Conservation (phyloP, 768 basidiomycete species). For the Phaeotremella fagi region DNA sequence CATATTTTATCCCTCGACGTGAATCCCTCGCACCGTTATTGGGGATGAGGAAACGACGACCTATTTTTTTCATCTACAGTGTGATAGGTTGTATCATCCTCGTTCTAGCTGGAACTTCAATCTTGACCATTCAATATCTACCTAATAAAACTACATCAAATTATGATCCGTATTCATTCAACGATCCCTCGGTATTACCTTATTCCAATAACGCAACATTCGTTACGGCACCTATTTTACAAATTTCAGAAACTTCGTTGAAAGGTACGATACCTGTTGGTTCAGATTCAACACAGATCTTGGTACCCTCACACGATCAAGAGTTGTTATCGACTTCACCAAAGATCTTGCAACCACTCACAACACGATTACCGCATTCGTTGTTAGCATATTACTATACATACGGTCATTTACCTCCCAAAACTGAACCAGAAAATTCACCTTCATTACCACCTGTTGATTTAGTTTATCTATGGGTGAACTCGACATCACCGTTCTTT, state of each 20-base stretch:
- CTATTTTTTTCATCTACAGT: not conserved
- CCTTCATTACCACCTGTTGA: conserved; percentile 21
- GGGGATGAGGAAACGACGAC: not conserved
- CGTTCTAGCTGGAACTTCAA: not conserved
- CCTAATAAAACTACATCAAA: not conserved
- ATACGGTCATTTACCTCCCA: conserved; percentile 13
- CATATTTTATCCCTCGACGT: not conserved
- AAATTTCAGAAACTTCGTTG: not conserved
- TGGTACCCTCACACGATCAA: conserved; percentile 11
- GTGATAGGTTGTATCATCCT: not conserved
- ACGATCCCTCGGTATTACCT: not conserved
- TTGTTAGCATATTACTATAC: conserved; percentile 24
- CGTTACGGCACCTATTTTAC: not conserved
- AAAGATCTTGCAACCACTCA: conserved; percentile 11
- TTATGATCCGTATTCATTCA: not conserved
- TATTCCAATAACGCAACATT: not conserved
- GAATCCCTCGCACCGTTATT: not conserved
- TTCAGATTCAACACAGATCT: conserved; percentile 18
- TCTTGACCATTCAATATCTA: not conserved
- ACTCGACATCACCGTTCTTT: conserved; percentile 31
- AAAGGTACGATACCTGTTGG: not conserved
- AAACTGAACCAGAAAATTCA: not conserved
- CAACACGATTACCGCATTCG: conserved; percentile 18
- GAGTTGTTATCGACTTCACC: not conserved
- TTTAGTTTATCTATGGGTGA: conserved; percentile 42